These are phyloP conservation scores for Prorocentrum cordatum DNA, from an alignment of 169 alveolate species.

Conservation along the genomic window DNA sequence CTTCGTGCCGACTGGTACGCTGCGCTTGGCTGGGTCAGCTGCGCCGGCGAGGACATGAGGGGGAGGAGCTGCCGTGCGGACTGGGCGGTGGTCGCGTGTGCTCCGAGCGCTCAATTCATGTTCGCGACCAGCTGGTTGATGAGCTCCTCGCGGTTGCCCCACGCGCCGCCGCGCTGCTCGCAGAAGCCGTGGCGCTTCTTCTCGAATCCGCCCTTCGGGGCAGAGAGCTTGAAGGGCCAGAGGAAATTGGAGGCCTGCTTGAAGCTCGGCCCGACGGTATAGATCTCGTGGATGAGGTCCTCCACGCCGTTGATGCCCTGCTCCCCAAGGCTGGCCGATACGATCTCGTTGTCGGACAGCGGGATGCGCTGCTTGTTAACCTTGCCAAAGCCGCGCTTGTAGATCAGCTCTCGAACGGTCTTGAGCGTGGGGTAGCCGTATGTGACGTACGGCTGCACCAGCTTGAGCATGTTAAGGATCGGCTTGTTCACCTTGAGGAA, in stretches of 20 bases:
- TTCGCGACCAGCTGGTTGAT: constrained; percentile 76
- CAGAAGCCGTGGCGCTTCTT: constrained; percentile 94
- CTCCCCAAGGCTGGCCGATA: constrained; percentile 82
- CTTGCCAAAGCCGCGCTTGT: constrained; percentile 95
- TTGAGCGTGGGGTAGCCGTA: constrained; percentile 95
- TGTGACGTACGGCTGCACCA: constrained; percentile 93
- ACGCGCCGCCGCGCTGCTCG: constrained; percentile 93
- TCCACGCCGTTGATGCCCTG: constrained; percentile 83
- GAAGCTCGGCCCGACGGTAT: constrained; percentile 97
- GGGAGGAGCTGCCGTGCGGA: neutral
- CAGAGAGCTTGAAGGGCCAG: constrained; percentile 96
- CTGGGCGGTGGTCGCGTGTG: neutral
- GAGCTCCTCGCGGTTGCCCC: constrained; percentile 83
- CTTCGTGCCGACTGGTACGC: neutral
- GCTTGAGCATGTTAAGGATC: constrained; percentile 93
- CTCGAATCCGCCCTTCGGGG: constrained; percentile 96
- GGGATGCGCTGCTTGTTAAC: constrained; percentile 87
- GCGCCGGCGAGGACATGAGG: constrained; percentile 60
- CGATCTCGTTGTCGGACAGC: constrained; percentile 82
- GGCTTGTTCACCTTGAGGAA: constrained; percentile 87
- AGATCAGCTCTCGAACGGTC: constrained; percentile 90
- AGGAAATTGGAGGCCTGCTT: constrained; percentile 95
- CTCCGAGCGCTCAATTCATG: constrained; percentile 70
- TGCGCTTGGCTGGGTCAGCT: constrained; percentile 32
- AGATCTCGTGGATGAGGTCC: constrained; percentile 95